These are phyloP conservation scores for Paramecium primaurelia DNA, from an alignment of 73 alveolate species.

Conservation along the genomic window DNA sequence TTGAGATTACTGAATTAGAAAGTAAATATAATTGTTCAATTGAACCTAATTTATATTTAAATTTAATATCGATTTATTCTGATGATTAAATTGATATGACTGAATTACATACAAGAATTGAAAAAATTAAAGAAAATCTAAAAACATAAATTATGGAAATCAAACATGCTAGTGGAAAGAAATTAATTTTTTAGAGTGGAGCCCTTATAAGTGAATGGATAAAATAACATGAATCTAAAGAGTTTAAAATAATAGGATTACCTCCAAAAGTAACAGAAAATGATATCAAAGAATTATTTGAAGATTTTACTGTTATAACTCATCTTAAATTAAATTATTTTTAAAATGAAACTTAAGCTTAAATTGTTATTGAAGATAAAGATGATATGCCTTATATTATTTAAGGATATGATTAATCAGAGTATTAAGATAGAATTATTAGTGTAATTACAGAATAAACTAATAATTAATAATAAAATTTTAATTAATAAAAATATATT, in stretches of 20 bases:
- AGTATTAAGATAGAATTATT: not conserved
- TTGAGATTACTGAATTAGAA: not conserved
- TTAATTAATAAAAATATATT: not conserved
- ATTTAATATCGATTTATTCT: not conserved
- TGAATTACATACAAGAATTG: not conserved
- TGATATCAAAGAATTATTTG: constrained; percentile 32
- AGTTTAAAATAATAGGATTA: not conserved
- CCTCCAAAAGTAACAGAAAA: not conserved
- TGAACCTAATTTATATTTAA: not conserved
- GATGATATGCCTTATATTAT: not conserved
- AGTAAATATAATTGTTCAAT: not conserved
- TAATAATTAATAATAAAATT: not conserved
- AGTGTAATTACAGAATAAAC: not conserved
- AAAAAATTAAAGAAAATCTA: not conserved
- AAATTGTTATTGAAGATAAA: not conserved
- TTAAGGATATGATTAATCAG: constrained; percentile 1
- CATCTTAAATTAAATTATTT: not conserved
- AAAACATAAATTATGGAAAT: not conserved
- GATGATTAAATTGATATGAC: not conserved
- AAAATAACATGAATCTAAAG: not conserved
- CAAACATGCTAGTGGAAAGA: not conserved
- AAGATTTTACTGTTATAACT: not conserved
- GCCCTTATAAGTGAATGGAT: not conserved
- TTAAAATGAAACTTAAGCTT: not conserved
- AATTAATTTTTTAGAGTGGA: not conserved